These are phyloP conservation scores for Rhododendron kiyosumense DNA, from an alignment of 148 eudicot genomes.

Conservation along the genomic window DNA sequence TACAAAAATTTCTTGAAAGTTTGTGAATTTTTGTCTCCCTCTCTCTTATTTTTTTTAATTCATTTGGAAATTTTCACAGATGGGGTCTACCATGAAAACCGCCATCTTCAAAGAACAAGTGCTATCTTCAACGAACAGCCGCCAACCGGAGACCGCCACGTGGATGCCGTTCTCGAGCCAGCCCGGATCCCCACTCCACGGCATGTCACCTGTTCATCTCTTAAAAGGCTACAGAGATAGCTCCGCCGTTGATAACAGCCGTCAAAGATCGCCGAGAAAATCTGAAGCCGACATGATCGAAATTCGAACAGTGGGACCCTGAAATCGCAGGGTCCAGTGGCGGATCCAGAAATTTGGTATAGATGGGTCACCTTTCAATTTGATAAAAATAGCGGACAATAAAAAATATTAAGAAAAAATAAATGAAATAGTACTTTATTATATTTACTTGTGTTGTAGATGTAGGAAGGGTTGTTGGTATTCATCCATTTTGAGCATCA, in stretches of 20 bases:
- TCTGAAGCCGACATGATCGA: background rate
- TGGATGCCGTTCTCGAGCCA: conserved; percentile 12
- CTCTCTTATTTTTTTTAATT: too few relatives aligned
- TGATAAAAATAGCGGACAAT: too few relatives aligned
- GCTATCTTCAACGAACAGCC: conserved; percentile 21
- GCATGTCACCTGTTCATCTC: conserved; percentile 24
- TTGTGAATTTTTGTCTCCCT: too few relatives aligned
- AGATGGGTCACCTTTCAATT: too few relatives aligned
- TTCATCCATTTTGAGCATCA: too few relatives aligned
- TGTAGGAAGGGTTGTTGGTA: too few relatives aligned
- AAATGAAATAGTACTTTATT: too few relatives aligned
- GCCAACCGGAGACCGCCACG: background rate
- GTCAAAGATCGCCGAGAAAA: background rate
- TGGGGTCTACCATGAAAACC: conserved; percentile 57
- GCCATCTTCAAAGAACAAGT: conserved; percentile 42
- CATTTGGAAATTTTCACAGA: conserved; percentile 19
- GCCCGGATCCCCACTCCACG: conserved; percentile 21
- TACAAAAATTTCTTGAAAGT: too few relatives aligned
- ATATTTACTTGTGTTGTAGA: too few relatives aligned
- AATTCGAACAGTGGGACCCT: background rate
- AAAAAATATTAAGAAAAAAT: too few relatives aligned
- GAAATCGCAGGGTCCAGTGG: background rate
- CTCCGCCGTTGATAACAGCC: background rate
- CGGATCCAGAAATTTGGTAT: too few relatives aligned
- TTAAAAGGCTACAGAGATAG: conserved; percentile 6